Base-by-base conservation (phyloP, 805 yeast species). In the Maudiozyma barnettii region DNA sequence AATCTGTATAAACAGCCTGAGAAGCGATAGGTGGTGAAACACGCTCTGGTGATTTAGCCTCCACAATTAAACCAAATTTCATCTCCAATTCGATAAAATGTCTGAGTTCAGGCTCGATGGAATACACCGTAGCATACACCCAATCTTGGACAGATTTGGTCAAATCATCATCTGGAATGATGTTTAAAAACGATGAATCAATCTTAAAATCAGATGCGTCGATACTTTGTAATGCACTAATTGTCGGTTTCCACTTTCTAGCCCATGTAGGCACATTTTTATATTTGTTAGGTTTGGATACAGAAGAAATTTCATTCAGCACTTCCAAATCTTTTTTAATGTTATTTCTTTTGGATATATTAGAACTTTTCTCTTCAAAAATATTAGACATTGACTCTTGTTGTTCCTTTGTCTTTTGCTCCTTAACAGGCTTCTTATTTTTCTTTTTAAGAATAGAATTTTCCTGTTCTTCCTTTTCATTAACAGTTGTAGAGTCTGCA, bases 121-220 rank as follows among this genome's bases (percentile, higher is more conserved):
- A 85, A 41, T 74, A 73, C 42, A 88, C 72, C 52, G 85, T 82
- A 18, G 95, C 89, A 71, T 84, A 89, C 8, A 90, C 74, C 97
- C 97, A 90, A 55, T 83, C 87, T 20, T 93, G 84, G 6, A 90
- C 79, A 31, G 85, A 78, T 58, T 90, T 78, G 5, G 90, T 84
- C 49, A 86, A 71, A 56, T 87, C 91, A 58, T 87, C 88, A 43
- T 85, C 80, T 0, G 84, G 74, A 5, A 89, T 90, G 0, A 88
- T 81, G 16, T 87, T 74, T 39, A 88, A 77, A 44, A 77, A 64
- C 0, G 74, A 63, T 19, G 71, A 59, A 30, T 71, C 75, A 26
- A 66, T 44, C 60, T 64, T 54, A 9, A 63, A 55, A 46, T 63
- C 63, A 13, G 58, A 60, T 19, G 59, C 55, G 45, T 64, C 63